Evolutionary conservation across 2,329 filamentous ascomycete genomes (phyloP), one percentile per base, ranked within the genome.

Genomic region (Cordyceps militaris): DNA sequence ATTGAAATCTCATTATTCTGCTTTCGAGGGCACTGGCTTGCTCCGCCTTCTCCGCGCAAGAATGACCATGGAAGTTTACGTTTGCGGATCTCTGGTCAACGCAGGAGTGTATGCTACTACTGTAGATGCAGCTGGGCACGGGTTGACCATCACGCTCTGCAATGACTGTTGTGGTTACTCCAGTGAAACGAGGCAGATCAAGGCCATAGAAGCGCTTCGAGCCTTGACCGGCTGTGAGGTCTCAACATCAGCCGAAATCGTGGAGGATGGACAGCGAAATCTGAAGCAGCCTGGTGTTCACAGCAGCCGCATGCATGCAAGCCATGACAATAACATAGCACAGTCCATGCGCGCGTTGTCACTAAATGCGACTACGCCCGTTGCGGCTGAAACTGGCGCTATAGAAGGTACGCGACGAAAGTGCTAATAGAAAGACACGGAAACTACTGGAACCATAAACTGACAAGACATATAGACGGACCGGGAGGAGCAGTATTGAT

Each of bases 51-150:
- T 97, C 47, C 84, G 92, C n/a, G 85, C 85, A n/a, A 88, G 86
- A 62, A 86, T 97, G 63, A 84, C 96, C 59, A 96, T 91, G 2
- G 89, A 97, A 66, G 76, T 99, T 13, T 97, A 89, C 71, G 82
- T 97, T 24, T 95, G 89, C 66, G 94, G 94, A 23, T 87, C 88
- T 46, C 80, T 96, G 50, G 89, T 87, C 44, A 97, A 97, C 66
- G 77, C 95, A 36, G 92, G 91, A 32, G 86, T 97, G 48, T 91
- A 94, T 68, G 93, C 94, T 8, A 97, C 93, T 1, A 91, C 91
- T 3, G 79, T 96, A 61, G 94, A 97, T 67, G 94, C 93, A 11
- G 92, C 90, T 1, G 83, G 88, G 21, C 88, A 97, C 70, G 94
- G 92, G 4, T 85, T 96, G 66, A 79, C 84, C n/a, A 90, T 97